phyloP scores from a whole-genome alignment of 164 flowering plant species.

The Euptelea pleiosperma region DNA sequence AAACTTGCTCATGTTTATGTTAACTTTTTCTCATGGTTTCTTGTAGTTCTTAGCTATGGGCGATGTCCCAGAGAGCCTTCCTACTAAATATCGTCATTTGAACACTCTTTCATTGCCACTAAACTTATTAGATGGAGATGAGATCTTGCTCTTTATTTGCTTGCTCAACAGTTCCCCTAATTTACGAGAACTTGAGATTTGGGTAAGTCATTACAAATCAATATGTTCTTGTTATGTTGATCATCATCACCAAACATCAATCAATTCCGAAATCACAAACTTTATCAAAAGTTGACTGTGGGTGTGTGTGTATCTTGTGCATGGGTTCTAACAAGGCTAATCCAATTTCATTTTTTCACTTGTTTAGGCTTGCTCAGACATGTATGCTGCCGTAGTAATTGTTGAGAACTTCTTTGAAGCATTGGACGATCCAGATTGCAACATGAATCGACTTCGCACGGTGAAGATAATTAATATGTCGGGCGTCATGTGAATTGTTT shows the following conservation, averaged over 20 bases:
- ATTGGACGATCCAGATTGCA: slow-evolving; percentile 27
- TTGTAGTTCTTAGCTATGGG: slow-evolving; percentile 63
- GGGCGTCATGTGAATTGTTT: slow-evolving; percentile 51
- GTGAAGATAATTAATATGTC: slow-evolving; percentile 52
- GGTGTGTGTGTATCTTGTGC: no score
- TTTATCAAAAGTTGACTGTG: background rate
- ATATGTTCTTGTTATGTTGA: no score
- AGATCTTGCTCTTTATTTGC: slow-evolving; percentile 51
- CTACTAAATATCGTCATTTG: slow-evolving; percentile 33
- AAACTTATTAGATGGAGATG: slow-evolving; percentile 63
- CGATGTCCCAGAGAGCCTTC: slow-evolving; percentile 23
- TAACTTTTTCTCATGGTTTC: no score
- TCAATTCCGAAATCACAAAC: no score
- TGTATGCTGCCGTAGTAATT: slow-evolving; percentile 24
- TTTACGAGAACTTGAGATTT: slow-evolving; percentile 46
- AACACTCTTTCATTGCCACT: slow-evolving; percentile 50
- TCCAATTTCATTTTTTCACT: background rate
- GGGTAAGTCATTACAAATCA: slow-evolving; percentile 39
- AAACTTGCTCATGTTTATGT: no score
- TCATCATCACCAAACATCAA: no score
- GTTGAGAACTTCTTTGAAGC: slow-evolving; percentile 44
- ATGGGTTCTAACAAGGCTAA: no score
- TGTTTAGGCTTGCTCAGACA: slow-evolving; percentile 30
- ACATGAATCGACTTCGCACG: slow-evolving; percentile 28
- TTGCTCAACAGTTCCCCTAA: slow-evolving; percentile 50